phyloP scores from a whole-genome alignment of 352 stramenopile species.

The Plasmopara muralis region DNA sequence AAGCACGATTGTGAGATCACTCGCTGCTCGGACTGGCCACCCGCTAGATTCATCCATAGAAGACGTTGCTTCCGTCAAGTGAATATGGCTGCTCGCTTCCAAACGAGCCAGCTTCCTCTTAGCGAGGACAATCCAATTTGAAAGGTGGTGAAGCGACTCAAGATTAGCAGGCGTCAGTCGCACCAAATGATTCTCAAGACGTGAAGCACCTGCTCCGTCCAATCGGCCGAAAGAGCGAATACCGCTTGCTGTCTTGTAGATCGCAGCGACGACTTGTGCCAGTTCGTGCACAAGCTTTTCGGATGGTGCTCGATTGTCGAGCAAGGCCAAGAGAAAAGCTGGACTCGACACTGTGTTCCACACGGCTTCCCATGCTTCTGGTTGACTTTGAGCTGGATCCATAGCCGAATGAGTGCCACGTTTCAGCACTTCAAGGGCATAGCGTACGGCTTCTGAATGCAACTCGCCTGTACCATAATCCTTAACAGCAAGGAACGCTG shows the following conservation, averaged over 20 bases:
- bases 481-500: constrained; percentile 37
- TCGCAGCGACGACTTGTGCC: constrained; percentile 37
- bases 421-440: constrained; percentile 60
- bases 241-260: constrained; percentile 45
- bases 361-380: constrained; percentile 27
- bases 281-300: constrained; percentile 52
- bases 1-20: constrained; percentile 38
- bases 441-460: constrained; percentile 48
- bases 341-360: constrained; percentile 50
- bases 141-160: constrained; percentile 65
- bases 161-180: constrained; percentile 52
- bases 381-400: constrained; percentile 25
- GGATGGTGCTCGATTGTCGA: constrained; percentile 30
- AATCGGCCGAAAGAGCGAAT: constrained; percentile 44
- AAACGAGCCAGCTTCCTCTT: constrained; percentile 65
- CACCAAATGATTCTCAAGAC: constrained; percentile 19
- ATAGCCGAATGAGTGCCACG: constrained; percentile 21
- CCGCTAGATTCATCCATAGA: constrained; percentile 7
- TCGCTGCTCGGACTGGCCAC: constrained; percentile 30
- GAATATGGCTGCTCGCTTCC: constrained; percentile 24
- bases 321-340: constrained; percentile 57
- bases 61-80: constrained; percentile 10
- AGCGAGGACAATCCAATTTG: constrained; percentile 73
- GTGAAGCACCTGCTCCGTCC: constrained; percentile 10
- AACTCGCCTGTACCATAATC: constrained; percentile 41